Conservation (phyloP, 345 rosid genomes). For the Salix suchowensis region DNA sequence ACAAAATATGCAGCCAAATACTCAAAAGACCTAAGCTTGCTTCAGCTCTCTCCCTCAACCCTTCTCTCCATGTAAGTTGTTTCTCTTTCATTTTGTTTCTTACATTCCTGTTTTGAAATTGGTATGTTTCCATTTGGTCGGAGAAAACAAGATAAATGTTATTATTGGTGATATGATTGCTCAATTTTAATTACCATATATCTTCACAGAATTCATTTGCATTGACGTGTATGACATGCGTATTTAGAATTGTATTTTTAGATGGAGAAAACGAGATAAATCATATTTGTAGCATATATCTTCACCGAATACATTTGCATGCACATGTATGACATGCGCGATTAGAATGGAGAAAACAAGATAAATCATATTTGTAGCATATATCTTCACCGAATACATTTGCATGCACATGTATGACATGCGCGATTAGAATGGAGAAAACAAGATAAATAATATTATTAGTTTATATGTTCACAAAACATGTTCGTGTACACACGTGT, state of each 20-base stretch:
- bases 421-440: background rate
- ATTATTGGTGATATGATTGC: background rate
- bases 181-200: background rate
- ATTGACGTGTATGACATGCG: background rate
- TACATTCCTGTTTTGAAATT: background rate
- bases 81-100: background rate
- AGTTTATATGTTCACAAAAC: too few relatives aligned
- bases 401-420: background rate
- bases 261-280: background rate
- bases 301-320: background rate
- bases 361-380: background rate
- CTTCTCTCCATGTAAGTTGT: conserved; percentile 30
- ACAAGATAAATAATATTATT: background rate
- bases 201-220: background rate
- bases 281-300: background rate
- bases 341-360: background rate
- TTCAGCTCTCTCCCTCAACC: conserved; percentile 49
- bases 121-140: background rate
- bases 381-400: background rate
- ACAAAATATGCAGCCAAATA: conserved; percentile 27
- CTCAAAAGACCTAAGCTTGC: conserved; percentile 53
- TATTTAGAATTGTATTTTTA: background rate
- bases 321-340: background rate
- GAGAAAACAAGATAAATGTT: background rate
- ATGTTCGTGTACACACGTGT: too few relatives aligned